phyloP scores from a whole-genome alignment of 1,284 basidiomycete genomes.

The Cutaneotrichosporon cutaneum region DNA sequence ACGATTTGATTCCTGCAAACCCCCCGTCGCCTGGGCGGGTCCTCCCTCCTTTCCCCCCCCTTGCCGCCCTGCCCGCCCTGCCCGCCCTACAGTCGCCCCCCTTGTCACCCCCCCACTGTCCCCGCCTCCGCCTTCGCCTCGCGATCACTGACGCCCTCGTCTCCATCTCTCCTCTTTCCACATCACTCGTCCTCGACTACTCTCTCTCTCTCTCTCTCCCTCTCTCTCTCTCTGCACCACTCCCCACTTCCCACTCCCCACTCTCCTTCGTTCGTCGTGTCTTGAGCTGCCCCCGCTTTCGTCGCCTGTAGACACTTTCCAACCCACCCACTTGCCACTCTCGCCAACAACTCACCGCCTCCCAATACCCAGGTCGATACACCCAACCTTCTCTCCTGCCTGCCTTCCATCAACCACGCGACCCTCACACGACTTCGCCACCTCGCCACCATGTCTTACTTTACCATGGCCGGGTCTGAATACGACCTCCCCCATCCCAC shows the following conservation, averaged over 20 bases:
- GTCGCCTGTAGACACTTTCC: not conserved
- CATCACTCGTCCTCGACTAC: too few species aligned
- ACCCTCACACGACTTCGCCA: not conserved
- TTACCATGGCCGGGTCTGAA: conserved; percentile 21
- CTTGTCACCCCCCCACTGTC: not conserved
- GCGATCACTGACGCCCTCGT: not conserved
- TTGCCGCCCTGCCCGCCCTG: too few species aligned
- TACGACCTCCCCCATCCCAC: conserved; percentile 27
- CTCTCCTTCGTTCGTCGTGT: not conserved
- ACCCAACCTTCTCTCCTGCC: not conserved
- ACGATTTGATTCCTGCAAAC: too few species aligned
- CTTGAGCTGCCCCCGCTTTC: not conserved
- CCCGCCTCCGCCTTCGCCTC: not conserved
- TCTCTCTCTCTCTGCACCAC: not conserved
- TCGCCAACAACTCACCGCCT: not conserved
- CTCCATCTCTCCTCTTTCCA: not conserved
- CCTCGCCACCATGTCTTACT: conserved; percentile 20
- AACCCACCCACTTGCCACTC: not conserved
- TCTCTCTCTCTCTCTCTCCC: too few species aligned
- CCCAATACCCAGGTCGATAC: not conserved
- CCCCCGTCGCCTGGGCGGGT: too few species aligned
- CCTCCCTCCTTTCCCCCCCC: too few species aligned
- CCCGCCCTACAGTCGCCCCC: too few species aligned
- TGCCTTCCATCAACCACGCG: not conserved
- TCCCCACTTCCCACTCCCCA: not conserved